Conservation (phyloP, 306 rosid species). For the Geum urbanum region DNA sequence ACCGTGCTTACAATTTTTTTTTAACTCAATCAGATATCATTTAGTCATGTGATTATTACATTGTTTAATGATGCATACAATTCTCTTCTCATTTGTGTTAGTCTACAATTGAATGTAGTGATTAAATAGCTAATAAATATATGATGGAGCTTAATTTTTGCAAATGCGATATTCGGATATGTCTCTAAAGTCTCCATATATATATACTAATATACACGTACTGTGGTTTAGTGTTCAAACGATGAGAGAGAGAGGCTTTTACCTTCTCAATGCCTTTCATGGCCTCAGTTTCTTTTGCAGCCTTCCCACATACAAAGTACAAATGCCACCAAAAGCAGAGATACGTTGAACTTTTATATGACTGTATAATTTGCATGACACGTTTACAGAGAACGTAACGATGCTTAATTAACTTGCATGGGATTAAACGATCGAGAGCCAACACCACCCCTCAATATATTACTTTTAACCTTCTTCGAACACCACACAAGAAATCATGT, state of each 20-base stretch:
- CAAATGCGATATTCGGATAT: too few species aligned
- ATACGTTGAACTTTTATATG: background rate
- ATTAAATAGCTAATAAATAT: too few species aligned
- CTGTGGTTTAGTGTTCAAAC: background rate
- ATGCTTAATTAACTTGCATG: slow-evolving; percentile 56
- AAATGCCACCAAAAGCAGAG: background rate
- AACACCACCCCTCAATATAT: slow-evolving; percentile 21
- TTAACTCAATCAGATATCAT: too few species aligned
- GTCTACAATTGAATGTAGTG: too few species aligned
- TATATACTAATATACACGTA: too few species aligned
- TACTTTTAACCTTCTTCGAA: slow-evolving; percentile 24
- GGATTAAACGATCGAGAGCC: slow-evolving; percentile 32
- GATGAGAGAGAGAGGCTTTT: background rate
- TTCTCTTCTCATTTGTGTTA: too few species aligned
- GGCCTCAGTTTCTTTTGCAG: background rate
- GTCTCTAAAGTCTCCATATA: too few species aligned
- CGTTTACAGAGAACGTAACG: slow-evolving; percentile 41
- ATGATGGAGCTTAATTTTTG: too few species aligned
- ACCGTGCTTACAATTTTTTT: too few species aligned
- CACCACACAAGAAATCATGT: slow-evolving; percentile 73
- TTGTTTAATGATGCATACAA: too few species aligned
- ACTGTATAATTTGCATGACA: slow-evolving; percentile 53
- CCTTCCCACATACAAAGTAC: slow-evolving; percentile 5
- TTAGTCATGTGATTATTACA: too few species aligned
- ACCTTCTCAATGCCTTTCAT: background rate